Percentiles rank a stretch among this genome's conserved stretches.
Conservation (phyloP, 2,329 filamentous ascomycete genomes). For the Xylariaceae sp. region DNA sequence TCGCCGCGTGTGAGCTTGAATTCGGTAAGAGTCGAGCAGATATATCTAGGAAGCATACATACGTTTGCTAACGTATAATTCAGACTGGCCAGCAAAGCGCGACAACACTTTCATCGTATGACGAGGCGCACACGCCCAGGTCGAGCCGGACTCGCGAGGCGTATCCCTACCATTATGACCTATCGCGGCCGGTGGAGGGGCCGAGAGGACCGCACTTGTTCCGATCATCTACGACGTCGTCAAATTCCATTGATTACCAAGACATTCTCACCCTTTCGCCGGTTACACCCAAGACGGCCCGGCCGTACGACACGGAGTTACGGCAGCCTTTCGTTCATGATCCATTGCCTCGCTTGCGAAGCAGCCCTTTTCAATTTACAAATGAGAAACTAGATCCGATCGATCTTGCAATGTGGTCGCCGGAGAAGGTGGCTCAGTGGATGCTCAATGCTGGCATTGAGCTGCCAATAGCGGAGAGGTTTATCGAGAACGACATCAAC, state of each 20-base stretch:
- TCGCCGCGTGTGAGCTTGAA: constrained; percentile 67
- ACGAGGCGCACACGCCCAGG: constrained; percentile 76
- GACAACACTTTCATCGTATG: constrained; percentile 83
- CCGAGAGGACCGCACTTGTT: constrained; percentile 87
- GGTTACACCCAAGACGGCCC: constrained; percentile 62
- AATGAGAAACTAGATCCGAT: constrained; percentile 56
- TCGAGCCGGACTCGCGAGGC: constrained; percentile 59
- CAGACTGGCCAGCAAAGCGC: constrained; percentile 72
- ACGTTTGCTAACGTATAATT: constrained; percentile 5
- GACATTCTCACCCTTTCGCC: constrained; percentile 68
- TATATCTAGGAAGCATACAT: neutral
- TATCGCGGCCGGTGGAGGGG: constrained; percentile 69
- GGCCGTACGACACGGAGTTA: constrained; percentile 35
- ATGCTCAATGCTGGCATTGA: constrained; percentile 85
- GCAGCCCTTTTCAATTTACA: constrained; percentile 52
- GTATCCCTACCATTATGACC: constrained; percentile 59
- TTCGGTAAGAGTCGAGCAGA: constrained; percentile 56
- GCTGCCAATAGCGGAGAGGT: constrained; percentile 72
- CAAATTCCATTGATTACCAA: constrained; percentile 49
- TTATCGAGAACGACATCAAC: constrained; percentile 89
- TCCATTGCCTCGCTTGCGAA: constrained; percentile 36
- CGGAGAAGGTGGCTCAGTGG: constrained; percentile 77
- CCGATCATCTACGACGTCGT: constrained; percentile 62
- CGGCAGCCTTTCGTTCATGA: constrained; percentile 37
- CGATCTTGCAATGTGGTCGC: constrained; percentile 65